phyloP scores from a whole-genome alignment of 2,329 filamentous ascomycete species.

The Sarocladium strictum region DNA sequence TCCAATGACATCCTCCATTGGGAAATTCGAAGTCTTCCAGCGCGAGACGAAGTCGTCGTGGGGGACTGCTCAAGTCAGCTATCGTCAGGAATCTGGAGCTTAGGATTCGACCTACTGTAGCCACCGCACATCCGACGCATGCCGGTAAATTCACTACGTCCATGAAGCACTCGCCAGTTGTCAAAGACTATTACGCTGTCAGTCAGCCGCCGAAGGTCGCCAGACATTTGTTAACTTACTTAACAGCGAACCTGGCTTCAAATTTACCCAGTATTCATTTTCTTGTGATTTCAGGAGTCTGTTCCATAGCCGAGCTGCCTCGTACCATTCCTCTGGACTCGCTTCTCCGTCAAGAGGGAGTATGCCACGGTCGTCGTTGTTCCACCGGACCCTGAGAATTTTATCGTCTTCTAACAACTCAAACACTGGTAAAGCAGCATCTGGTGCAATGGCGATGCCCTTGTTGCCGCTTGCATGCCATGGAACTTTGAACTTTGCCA shows the following conservation, averaged over 20 bases:
- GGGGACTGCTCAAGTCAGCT: constrained; percentile 48
- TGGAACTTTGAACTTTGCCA: constrained; percentile 55
- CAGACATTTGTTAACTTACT: constrained; percentile 45
- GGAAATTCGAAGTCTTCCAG: constrained; percentile 65
- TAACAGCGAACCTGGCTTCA: constrained; percentile 71
- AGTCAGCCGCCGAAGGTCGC: constrained; percentile 10
- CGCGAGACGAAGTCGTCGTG: constrained; percentile 76
- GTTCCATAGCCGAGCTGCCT: constrained; percentile 70
- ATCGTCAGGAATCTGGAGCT: not conserved
- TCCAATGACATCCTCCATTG: constrained; percentile 36
- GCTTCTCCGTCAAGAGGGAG: constrained; percentile 42
- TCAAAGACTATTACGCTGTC: constrained; percentile 66
- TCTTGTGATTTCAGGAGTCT: constrained; percentile 58
- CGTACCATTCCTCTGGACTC: constrained; percentile 63
- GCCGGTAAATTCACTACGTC: constrained; percentile 75
- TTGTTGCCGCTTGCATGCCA: constrained; percentile 88
- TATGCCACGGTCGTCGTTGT: constrained; percentile 79
- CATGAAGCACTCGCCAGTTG: constrained; percentile 92
- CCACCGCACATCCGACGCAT: constrained; percentile 83
- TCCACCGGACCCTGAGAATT: constrained; percentile 72
- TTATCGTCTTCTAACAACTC: constrained; percentile 33
- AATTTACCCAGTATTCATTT: constrained; percentile 73
- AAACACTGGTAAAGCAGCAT: constrained; percentile 65
- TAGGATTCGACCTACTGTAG: constrained; percentile 61
- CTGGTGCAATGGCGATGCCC: constrained; percentile 73